Conservation (phyloP, 2,329 filamentous ascomycete species). For the Cladophialophora psammophila region DNA sequence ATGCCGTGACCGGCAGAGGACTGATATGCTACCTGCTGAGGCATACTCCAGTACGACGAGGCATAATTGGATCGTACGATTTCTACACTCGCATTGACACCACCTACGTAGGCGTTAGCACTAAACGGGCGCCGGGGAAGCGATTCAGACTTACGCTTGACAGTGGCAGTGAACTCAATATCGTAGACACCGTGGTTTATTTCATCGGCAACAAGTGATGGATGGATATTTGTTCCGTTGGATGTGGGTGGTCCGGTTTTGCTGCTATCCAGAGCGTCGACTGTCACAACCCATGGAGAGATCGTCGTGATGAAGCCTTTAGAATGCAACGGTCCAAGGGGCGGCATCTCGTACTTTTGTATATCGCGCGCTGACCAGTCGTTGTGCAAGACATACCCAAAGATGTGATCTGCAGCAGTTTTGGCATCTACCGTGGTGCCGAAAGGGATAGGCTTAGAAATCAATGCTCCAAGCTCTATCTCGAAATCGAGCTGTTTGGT, state of each 20-base stretch:
- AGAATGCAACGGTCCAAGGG: slow-evolving; percentile 67
- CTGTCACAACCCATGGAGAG: slow-evolving; percentile 67
- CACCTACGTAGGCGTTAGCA: slow-evolving; percentile 8
- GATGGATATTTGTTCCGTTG: slow-evolving; percentile 1
- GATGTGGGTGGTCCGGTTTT: slow-evolving; percentile 6
- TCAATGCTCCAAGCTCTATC: slow-evolving; percentile 77
- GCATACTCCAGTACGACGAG: slow-evolving; percentile 20
- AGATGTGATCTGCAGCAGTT: slow-evolving; percentile 73
- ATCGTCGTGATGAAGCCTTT: slow-evolving; percentile 68
- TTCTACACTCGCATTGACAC: slow-evolving; percentile 1
- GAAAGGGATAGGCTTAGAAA: slow-evolving; percentile 68
- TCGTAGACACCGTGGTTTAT: slow-evolving; percentile 23
- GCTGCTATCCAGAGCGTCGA: slow-evolving; percentile 58
- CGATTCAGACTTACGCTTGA: slow-evolving; percentile 13
- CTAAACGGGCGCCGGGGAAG: background rate
- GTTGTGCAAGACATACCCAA: slow-evolving; percentile 81
- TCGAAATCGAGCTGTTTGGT: slow-evolving; percentile 76
- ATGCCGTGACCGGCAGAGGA: slow-evolving; percentile 16
- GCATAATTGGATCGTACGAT: slow-evolving; percentile 16
- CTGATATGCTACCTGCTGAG: slow-evolving; percentile 23
- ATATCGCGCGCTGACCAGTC: slow-evolving; percentile 65
- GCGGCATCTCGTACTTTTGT: slow-evolving; percentile 41
- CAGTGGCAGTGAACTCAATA: slow-evolving; percentile 14
- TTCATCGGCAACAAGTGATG: slow-evolving; percentile 12
- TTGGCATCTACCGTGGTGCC: slow-evolving; percentile 68